Evolutionary conservation across 2,329 filamentous ascomycete genomes (phyloP).

Genomic region (Aspergillus brasiliensis): DNA sequence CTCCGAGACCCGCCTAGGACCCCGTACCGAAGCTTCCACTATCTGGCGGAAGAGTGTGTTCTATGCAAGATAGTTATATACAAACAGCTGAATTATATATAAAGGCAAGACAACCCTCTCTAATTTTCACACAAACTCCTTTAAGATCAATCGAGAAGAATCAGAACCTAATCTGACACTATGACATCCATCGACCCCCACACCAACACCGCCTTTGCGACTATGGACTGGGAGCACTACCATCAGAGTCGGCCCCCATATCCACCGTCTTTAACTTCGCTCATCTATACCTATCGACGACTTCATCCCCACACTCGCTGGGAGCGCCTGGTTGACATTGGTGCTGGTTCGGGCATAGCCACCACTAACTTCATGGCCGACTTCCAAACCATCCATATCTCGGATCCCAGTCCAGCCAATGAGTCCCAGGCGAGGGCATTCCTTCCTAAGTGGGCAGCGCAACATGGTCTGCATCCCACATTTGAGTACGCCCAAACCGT

Average conservation of each 20-base stretch:
- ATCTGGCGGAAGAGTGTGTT: too few relatives aligned
- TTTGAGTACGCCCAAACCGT: background rate
- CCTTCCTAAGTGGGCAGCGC: background rate
- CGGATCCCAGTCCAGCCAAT: background rate
- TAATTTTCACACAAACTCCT: too few relatives aligned
- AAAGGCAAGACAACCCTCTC: too few relatives aligned
- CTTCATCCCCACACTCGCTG: background rate
- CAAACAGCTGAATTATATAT: too few relatives aligned
- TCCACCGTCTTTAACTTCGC: background rate
- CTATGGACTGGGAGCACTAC: background rate
- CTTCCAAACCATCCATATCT: background rate
- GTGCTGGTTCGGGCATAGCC: background rate
- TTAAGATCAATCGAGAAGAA: too few relatives aligned
- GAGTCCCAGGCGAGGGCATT: background rate
- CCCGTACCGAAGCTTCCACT: too few relatives aligned
- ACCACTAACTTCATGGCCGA: background rate
- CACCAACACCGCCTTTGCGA: background rate
- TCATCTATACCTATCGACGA: background rate
- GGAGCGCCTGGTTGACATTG: background rate
- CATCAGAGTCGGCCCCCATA: background rate
- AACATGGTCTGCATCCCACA: background rate
- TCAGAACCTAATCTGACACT: background rate
- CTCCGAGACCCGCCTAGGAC: too few relatives aligned
- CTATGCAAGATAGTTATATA: too few relatives aligned
- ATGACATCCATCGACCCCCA: background rate